phyloP scores from a whole-genome alignment of 1,284 basidiomycete genomes.

The Macrocystidia cucumis region DNA sequence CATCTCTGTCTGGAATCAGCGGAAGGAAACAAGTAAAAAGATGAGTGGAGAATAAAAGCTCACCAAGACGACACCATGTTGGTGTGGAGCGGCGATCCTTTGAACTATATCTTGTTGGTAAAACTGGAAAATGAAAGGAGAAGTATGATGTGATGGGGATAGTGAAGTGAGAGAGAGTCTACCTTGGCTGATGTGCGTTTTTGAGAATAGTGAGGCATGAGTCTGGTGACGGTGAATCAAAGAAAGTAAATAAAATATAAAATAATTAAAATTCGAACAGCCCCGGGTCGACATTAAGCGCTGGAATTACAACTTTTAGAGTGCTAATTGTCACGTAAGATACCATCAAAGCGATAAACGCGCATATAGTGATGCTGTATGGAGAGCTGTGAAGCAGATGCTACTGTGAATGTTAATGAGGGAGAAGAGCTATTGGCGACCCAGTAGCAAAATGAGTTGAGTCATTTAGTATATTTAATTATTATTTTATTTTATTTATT shows the following conservation, averaged over 20 bases:
- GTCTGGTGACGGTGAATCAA: too few relatives aligned
- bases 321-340: too few relatives aligned
- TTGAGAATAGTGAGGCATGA: too few relatives aligned
- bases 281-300: too few relatives aligned
- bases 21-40: background rate
- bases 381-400: too few relatives aligned
- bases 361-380: too few relatives aligned
- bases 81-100: slow-evolving; percentile 32
- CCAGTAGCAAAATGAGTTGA: slow-evolving; percentile 1
- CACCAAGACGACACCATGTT: slow-evolving; percentile 49
- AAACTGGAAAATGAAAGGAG: slow-evolving; percentile 34
- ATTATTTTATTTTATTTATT: too few relatives aligned
- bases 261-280: too few relatives aligned
- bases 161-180: background rate
- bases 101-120: slow-evolving; percentile 73
- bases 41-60: slow-evolving; percentile 10
- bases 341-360: too few relatives aligned
- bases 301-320: too few relatives aligned
- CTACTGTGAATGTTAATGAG: slow-evolving; percentile 13
- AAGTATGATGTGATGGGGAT: too few relatives aligned
- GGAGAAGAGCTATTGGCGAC: slow-evolving; percentile 25
- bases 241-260: too few relatives aligned
- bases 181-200: slow-evolving; percentile 17
- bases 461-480: background rate
- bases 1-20: slow-evolving; percentile 43